Percentiles rank a stretch among this genome's conserved stretches.
Conservation (phyloP, 2,329 filamentous ascomycete genomes). For the Fusarium sp. region DNA sequence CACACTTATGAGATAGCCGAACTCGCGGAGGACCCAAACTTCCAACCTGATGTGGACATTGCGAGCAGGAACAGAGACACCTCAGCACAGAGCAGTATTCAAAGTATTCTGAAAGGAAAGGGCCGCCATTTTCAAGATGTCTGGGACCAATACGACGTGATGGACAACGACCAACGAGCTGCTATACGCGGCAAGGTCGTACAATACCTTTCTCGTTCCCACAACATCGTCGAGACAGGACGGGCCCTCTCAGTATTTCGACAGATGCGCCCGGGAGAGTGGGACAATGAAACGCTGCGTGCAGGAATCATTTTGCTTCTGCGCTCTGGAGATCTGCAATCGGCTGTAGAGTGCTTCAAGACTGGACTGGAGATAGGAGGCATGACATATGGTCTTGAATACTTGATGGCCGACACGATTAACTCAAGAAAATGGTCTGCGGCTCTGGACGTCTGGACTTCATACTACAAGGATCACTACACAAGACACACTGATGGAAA, state of each 20-base stretch:
- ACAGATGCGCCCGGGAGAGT: constrained; percentile 53
- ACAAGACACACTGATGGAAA: constrained; percentile 7
- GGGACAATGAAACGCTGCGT: constrained; percentile 58
- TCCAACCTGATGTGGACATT: not conserved
- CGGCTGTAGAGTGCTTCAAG: constrained; percentile 59
- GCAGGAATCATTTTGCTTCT: constrained; percentile 60
- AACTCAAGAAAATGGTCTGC: constrained; percentile 54
- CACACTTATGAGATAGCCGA: not conserved
- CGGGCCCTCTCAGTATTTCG: constrained; percentile 62
- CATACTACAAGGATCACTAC: constrained; percentile 49
- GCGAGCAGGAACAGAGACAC: not conserved
- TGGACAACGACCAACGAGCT: constrained; percentile 52
- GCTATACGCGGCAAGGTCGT: constrained; percentile 54
- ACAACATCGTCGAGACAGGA: constrained; percentile 59
- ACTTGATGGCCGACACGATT: constrained; percentile 59
- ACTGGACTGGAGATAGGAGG: constrained; percentile 53
- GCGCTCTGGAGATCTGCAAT: constrained; percentile 54
- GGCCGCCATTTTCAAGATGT: constrained; percentile 55
- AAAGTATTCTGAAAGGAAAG: constrained; percentile 47
- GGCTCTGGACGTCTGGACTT: constrained; percentile 55
- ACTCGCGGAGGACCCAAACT: not conserved
- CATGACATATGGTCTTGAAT: constrained; percentile 59
- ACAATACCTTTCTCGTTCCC: constrained; percentile 59
- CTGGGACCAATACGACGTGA: constrained; percentile 59
- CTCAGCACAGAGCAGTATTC: constrained; percentile 2